phyloP scores from a whole-genome alignment of 192 early-diverging fungal genomes.

The Nowakowskiella sp. region DNA sequence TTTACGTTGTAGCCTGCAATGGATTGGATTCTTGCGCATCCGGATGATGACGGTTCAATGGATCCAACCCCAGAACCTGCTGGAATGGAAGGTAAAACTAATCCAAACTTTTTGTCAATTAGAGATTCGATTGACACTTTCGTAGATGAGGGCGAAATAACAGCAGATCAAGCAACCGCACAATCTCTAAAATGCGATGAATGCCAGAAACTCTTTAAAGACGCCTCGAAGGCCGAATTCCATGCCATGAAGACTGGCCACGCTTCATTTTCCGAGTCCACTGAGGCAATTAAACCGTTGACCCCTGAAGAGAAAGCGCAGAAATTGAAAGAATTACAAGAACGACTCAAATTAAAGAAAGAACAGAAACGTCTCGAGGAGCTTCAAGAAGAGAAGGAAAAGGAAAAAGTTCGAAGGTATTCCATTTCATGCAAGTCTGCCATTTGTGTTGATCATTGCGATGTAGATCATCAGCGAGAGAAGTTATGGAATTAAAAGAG shows the following conservation, averaged over 20 bases:
- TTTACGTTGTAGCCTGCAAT: slow-evolving; percentile 55
- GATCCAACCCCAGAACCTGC: not conserved
- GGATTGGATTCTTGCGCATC: slow-evolving; percentile 58
- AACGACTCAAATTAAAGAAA: slow-evolving; percentile 53
- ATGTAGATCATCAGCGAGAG: slow-evolving; percentile 29
- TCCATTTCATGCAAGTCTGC: not conserved
- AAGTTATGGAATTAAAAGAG: slow-evolving; percentile 59
- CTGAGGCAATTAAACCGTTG: slow-evolving; percentile 65
- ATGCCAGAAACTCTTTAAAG: slow-evolving; percentile 67
- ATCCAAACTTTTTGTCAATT: slow-evolving; percentile 48
- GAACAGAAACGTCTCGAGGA: slow-evolving; percentile 49
- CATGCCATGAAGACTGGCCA: slow-evolving; percentile 70
- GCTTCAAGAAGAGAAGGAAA: slow-evolving; percentile 59
- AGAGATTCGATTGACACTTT: slow-evolving; percentile 1
- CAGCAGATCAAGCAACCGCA: slow-evolving; percentile 65
- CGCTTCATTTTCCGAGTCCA: slow-evolving; percentile 69
- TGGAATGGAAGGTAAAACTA: not conserved
- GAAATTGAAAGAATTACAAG: slow-evolving; percentile 64
- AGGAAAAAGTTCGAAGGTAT: slow-evolving; percentile 56
- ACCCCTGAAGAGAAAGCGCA: slow-evolving; percentile 70
- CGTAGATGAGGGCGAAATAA: slow-evolving; percentile 46
- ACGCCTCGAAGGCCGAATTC: slow-evolving; percentile 64
- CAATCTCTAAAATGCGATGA: slow-evolving; percentile 75
- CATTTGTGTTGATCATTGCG: not conserved
- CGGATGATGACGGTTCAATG: not conserved